Percentiles rank a stretch among this genome's conserved stretches.
Conservation (phyloP, 169 alveolate species). For the Plasmodium gallinaceum region DNA sequence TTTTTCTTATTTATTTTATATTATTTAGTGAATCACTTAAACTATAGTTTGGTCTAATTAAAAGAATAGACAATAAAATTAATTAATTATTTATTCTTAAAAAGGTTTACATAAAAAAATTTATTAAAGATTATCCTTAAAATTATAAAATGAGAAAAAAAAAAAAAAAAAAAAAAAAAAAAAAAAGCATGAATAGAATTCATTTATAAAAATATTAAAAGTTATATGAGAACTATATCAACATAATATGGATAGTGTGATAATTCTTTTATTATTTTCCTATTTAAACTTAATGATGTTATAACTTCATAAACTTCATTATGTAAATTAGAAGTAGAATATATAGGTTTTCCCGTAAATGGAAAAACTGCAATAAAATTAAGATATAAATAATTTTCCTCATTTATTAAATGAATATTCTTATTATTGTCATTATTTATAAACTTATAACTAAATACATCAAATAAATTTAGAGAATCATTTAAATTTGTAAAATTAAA, state of each 20-base stretch:
- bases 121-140: too few relatives aligned
- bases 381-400: conserved; percentile 28
- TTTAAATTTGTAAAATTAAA: neutral
- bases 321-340: conserved; percentile 38
- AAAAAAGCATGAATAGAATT: neutral
- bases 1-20: too few relatives aligned
- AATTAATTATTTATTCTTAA: too few relatives aligned
- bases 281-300: conserved; percentile 10
- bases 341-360: conserved; percentile 2
- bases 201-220: neutral
- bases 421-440: conserved; percentile 6
- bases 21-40: too few relatives aligned
- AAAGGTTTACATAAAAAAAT: too few relatives aligned
- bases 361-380: conserved; percentile 25
- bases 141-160: neutral
- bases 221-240: conserved; percentile 55
- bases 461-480: conserved; percentile 25
- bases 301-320: conserved; percentile 46
- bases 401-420: neutral
- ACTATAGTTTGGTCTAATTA: too few relatives aligned
- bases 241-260: conserved; percentile 64
- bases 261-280: conserved; percentile 30
- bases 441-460: conserved; percentile 33
- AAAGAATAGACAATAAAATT: too few relatives aligned
- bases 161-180: neutral